Conservation (phyloP, 2,329 filamentous ascomycete species). For the Didymellaceae sp. region DNA sequence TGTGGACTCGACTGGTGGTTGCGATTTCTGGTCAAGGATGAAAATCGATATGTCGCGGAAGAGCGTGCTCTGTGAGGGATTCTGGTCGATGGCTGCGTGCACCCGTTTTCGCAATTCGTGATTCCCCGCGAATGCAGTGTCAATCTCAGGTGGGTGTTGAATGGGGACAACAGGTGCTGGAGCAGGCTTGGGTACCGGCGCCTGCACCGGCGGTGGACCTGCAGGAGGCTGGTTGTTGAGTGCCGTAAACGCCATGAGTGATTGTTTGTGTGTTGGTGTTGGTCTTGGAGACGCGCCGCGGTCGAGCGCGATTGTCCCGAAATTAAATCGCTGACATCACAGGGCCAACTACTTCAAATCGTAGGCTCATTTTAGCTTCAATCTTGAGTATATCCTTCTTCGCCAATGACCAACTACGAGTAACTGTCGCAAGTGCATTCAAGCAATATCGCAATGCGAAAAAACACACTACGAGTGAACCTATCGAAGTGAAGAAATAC, state of each 20-base stretch:
- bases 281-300: constrained; percentile 18
- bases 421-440: too few relatives aligned
- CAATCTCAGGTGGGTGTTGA: constrained; percentile 38
- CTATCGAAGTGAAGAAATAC: background rate
- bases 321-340: constrained; percentile 18
- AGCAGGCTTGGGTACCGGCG: constrained; percentile 1
- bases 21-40: constrained; percentile 38
- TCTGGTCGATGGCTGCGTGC: constrained; percentile 46
- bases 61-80: constrained; percentile 40
- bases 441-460: too few relatives aligned
- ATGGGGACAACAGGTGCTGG: constrained; percentile 11
- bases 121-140: constrained; percentile 43
- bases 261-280: constrained; percentile 12
- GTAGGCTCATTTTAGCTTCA: background rate
- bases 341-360: background rate
- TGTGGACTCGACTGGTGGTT: constrained; percentile 33
- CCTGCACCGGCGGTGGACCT: constrained; percentile 13
- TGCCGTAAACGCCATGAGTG: constrained; percentile 33
- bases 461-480: constrained; percentile 1
- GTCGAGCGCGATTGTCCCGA: constrained; percentile 8
- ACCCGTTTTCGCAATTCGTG: constrained; percentile 47
- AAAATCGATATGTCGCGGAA: constrained; percentile 48
- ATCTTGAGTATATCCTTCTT: background rate
- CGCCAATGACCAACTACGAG: background rate
- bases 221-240: constrained; percentile 25